A percentile compares a stretch with the other conserved stretches of the same genome.
These are phyloP conservation scores for Fusarium redolens DNA, from an alignment of 2,329 filamentous ascomycete genomes.

Conservation along the genomic window DNA sequence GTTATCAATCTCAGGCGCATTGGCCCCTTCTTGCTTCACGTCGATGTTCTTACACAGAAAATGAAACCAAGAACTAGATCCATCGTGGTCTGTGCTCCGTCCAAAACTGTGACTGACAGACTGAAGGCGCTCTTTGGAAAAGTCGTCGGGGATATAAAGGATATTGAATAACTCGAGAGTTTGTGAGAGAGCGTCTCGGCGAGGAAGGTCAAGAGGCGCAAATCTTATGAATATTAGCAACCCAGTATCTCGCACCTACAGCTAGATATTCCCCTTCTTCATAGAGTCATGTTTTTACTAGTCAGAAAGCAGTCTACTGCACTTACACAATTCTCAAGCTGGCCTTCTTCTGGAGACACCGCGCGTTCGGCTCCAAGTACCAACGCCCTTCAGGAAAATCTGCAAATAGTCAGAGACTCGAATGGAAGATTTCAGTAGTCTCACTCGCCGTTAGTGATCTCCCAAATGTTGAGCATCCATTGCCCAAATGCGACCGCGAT, in stretches of 20 bases:
- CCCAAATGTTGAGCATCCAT: constrained; percentile 45
- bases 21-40: constrained; percentile 26
- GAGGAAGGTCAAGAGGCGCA: constrained; percentile 45
- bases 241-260: too few relatives aligned
- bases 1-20: constrained; percentile 40
- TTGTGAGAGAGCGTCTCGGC: constrained; percentile 33
- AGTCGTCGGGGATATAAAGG: constrained; percentile 47
- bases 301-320: not conserved
- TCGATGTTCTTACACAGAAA: constrained; percentile 50
- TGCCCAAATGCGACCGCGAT: constrained; percentile 33
- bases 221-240: constrained; percentile 36
- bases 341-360: constrained; percentile 37
- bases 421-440: too few relatives aligned
- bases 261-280: too few relatives aligned
- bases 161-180: constrained; percentile 45
- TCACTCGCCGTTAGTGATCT: constrained; percentile 38
- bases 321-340: constrained; percentile 46
- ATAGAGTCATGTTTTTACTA: too few relatives aligned
- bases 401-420: constrained; percentile 8
- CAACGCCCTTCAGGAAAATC: constrained; percentile 42
- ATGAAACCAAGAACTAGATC: constrained; percentile 49
- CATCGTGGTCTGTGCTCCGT: constrained; percentile 38
- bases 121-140: constrained; percentile 46
- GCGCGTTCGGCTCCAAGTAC: constrained; percentile 35
- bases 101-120: constrained; percentile 51